phyloP scores from a whole-genome alignment of 1,284 basidiomycete species.

The Sphagnurus paluster region DNA sequence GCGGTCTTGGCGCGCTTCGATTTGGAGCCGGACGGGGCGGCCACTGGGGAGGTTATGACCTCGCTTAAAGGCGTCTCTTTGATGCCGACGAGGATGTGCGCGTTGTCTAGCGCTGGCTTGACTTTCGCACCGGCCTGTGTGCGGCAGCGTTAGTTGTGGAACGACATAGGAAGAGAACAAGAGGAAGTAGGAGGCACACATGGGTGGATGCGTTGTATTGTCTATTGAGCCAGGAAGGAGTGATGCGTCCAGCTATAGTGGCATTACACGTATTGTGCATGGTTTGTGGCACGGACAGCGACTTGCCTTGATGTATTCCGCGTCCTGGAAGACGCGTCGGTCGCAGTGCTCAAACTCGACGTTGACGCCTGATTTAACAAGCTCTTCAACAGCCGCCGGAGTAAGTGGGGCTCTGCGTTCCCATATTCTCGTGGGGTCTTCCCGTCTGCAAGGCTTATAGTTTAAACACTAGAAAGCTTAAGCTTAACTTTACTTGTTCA shows the following conservation, averaged over 20 bases:
- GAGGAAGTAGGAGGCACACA: slow-evolving; percentile 7
- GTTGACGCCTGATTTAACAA: slow-evolving; percentile 57
- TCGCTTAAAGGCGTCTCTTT: slow-evolving; percentile 79
- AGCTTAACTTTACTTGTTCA: background rate
- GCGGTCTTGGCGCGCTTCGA: slow-evolving; percentile 1
- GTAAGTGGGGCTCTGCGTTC: slow-evolving; percentile 85
- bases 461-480: background rate
- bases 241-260: slow-evolving; percentile 7
- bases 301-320: slow-evolving; percentile 65
- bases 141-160: slow-evolving; percentile 2
- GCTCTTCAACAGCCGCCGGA: slow-evolving; percentile 65
- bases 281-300: background rate
- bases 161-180: slow-evolving; percentile 8
- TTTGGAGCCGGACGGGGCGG: slow-evolving; percentile 11
- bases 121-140: slow-evolving; percentile 74
- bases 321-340: slow-evolving; percentile 68
- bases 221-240: slow-evolving; percentile 4
- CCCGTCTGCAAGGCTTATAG: slow-evolving; percentile 41
- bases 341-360: slow-evolving; percentile 79
- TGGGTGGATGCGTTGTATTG: slow-evolving; percentile 2
- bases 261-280: slow-evolving; percentile 7
- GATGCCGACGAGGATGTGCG: slow-evolving; percentile 82
- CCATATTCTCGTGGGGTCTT: slow-evolving; percentile 82
- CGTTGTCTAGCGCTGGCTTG: slow-evolving; percentile 55
- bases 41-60: slow-evolving; percentile 49